Conservation (phyloP, 257 asterid genomes). For the Solanum etuberosum region DNA sequence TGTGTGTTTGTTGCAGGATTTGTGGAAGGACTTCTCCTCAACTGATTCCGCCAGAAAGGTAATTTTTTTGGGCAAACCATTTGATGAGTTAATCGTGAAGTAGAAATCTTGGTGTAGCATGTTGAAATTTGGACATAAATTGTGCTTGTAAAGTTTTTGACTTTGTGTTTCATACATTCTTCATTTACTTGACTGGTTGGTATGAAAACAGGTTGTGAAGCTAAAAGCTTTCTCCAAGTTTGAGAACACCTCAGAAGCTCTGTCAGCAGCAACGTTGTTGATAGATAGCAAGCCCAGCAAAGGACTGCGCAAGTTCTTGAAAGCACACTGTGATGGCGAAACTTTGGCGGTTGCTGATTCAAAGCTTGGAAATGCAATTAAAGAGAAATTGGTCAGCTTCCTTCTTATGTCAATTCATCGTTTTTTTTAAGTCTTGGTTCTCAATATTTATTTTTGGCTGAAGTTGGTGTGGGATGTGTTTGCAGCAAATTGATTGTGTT, state of each 20-base stretch:
- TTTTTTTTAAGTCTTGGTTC: neutral
- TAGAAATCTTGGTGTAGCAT: neutral
- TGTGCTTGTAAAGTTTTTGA: neutral
- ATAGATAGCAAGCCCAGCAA: slow-evolving; percentile 68
- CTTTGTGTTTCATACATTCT: neutral
- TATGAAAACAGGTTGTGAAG: slow-evolving; percentile 45
- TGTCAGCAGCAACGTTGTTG: slow-evolving; percentile 59
- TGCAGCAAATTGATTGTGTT: slow-evolving; percentile 79
- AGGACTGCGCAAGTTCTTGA: slow-evolving; percentile 67
- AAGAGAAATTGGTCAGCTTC: slow-evolving; percentile 69
- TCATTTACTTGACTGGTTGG: neutral
- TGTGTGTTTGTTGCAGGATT: slow-evolving; percentile 37
- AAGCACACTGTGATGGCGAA: slow-evolving; percentile 60
- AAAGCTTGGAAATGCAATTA: slow-evolving; percentile 67
- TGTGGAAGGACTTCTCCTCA: slow-evolving; percentile 56
- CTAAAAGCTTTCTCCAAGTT: slow-evolving; percentile 75
- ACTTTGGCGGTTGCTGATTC: slow-evolving; percentile 74
- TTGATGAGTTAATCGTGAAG: neutral
- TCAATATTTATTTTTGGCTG: neutral
- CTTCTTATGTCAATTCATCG: neutral
- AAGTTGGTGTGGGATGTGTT: neutral
- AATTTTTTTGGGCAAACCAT: neutral
- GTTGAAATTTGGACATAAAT: neutral
- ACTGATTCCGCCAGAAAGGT: slow-evolving; percentile 82
- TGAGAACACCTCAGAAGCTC: slow-evolving; percentile 73